These are phyloP conservation scores for Macrolepiota albuminosa DNA, from an alignment of 768 basidiomycete genomes.

Conservation along the genomic window DNA sequence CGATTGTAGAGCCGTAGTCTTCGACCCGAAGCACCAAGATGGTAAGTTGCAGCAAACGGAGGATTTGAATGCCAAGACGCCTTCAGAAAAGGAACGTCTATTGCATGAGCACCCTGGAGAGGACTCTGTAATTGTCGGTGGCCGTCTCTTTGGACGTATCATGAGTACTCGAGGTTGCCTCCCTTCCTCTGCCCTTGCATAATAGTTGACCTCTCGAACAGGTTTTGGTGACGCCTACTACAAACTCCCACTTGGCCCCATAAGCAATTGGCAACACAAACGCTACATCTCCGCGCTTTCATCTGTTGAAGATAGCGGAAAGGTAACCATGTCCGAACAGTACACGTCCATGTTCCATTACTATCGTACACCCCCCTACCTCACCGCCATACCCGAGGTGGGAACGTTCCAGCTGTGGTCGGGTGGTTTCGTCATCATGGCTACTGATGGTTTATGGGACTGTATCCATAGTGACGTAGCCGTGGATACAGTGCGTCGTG, in stretches of 20 bases:
- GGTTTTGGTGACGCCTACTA: conserved; percentile 37
- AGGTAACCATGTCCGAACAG: conserved; percentile 30
- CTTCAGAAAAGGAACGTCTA: conserved; percentile 27
- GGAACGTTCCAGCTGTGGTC: conserved; percentile 29
- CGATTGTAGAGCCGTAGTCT: conserved; percentile 12
- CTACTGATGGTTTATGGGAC: conserved; percentile 56
- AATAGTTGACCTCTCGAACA: conserved; percentile 6
- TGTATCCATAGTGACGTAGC: conserved; percentile 43
- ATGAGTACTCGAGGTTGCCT: conserved; percentile 33
- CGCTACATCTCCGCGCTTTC: conserved; percentile 31
- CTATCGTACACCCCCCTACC: conserved; percentile 57
- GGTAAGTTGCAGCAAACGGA: conserved; percentile 21
- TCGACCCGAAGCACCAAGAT: neutral
- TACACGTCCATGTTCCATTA: conserved; percentile 32
- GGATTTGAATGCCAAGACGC: conserved; percentile 29
- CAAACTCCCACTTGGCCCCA: conserved; percentile 27
- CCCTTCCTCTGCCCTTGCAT: neutral
- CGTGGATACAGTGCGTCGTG: conserved; percentile 32
- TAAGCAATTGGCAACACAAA: conserved; percentile 26
- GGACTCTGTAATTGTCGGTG: conserved; percentile 25
- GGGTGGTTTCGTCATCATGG: conserved; percentile 44
- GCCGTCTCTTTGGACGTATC: conserved; percentile 32
- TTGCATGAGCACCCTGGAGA: conserved; percentile 30
- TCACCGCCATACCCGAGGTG: conserved; percentile 48
- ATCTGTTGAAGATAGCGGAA: conserved; percentile 24